Conservation (phyloP, 2,329 filamentous ascomycete genomes). For the Exophiala alcalophila region DNA sequence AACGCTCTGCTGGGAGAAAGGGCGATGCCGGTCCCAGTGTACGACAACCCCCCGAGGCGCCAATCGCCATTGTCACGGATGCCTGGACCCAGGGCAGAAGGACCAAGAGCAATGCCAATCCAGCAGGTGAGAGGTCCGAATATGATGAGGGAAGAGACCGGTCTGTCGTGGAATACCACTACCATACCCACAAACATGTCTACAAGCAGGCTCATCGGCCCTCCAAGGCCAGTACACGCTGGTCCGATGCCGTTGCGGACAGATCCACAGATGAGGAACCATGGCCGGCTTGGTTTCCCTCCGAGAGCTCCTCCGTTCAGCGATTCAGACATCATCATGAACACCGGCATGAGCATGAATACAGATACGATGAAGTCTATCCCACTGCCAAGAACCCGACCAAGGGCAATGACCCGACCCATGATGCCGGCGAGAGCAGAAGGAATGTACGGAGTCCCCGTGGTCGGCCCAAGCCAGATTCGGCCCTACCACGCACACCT, state of each 20-base stretch:
- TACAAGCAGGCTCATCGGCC: conserved; percentile 27
- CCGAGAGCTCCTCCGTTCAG: conserved; percentile 7
- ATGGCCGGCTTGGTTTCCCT: conserved; percentile 14
- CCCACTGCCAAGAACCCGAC: conserved; percentile 17
- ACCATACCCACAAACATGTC: conserved; percentile 42
- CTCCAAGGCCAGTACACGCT: conserved; percentile 5
- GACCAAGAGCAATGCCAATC: conserved; percentile 21
- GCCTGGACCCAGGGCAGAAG: conserved; percentile 23
- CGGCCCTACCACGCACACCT: conserved; percentile 1
- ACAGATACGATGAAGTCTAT: conserved; percentile 16
- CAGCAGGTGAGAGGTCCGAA: conserved; percentile 1
- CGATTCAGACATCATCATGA: conserved; percentile 22
- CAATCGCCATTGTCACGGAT: conserved; percentile 33
- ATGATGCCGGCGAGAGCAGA: conserved; percentile 16
- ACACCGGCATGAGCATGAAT: conserved; percentile 18
- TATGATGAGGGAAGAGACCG: conserved; percentile 12
- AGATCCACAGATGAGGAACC: conserved; percentile 10
- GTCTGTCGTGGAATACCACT: conserved; percentile 36
- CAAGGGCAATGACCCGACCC: conserved; percentile 19
- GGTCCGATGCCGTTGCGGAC: conserved; percentile 9
- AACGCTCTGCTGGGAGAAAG: conserved; percentile 12
- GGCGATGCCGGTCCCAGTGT: conserved; percentile 20
- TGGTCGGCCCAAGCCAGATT: conserved; percentile 9
- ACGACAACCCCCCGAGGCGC: conserved; percentile 30
- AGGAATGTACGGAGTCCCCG: conserved; percentile 20